These are phyloP conservation scores for Aspergillus aculeatus DNA, from an alignment of 2,329 filamentous ascomycete species.

Conservation along the genomic window DNA sequence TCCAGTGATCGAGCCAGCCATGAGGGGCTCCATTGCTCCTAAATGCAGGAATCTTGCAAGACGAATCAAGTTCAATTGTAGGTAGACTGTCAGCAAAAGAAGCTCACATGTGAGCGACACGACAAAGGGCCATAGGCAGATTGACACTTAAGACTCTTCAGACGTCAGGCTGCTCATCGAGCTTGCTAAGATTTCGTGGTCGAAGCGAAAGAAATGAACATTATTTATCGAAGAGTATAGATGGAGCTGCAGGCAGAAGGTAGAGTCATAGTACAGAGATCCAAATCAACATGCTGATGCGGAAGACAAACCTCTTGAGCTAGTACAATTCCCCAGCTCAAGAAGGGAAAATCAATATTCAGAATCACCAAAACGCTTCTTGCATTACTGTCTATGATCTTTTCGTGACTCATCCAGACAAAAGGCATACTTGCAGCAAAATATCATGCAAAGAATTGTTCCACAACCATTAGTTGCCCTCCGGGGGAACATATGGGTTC, in stretches of 20 bases:
- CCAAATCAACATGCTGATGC: background rate
- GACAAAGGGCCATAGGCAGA: no score
- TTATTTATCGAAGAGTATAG: background rate
- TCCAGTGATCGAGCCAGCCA: no score
- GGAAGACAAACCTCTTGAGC: background rate
- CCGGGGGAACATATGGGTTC: constrained; percentile 48
- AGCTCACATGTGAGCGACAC: no score
- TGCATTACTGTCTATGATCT: constrained; percentile 39
- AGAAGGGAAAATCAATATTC: background rate
- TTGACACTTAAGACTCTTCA: no score
- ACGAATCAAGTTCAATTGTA: no score
- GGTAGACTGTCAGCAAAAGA: no score
- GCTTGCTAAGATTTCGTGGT: no score
- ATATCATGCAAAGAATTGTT: constrained; percentile 15
- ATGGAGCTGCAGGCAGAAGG: background rate
- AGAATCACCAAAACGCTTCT: constrained; percentile 19
- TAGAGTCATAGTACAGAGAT: background rate
- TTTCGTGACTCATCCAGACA: constrained; percentile 38
- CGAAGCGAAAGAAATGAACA: no score
- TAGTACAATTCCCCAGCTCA: background rate
- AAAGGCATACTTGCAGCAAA: constrained; percentile 15
- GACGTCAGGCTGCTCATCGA: no score
- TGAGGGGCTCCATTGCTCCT: no score
- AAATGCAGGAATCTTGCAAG: no score
- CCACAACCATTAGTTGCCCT: constrained; percentile 29